Evolutionary conservation across 208 protist species (phyloP).

Genomic region (Acanthamoeba rhysodes): DNA sequence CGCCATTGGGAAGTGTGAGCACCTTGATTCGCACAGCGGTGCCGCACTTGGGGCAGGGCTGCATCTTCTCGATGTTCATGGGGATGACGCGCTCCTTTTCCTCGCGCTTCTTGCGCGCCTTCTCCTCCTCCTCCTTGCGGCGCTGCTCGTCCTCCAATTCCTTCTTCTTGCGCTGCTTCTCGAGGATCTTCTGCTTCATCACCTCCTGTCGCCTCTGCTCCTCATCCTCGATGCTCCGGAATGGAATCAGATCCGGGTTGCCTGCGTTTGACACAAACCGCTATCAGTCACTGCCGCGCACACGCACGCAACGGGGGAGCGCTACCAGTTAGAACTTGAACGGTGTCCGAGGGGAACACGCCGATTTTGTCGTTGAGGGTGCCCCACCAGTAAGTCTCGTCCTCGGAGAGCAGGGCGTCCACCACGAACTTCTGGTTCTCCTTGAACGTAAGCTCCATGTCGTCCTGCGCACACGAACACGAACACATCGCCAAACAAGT

Average conservation of each 20-base stretch:
- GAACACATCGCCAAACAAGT: too few species aligned
- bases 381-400: constrained; percentile 38
- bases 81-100: constrained; percentile 3
- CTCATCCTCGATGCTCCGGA: constrained; percentile 21
- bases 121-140: constrained; percentile 22
- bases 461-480: background rate
- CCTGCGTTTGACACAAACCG: background rate
- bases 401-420: constrained; percentile 11
- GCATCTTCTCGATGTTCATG: constrained; percentile 3
- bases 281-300: background rate
- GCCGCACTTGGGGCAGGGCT: constrained; percentile 10
- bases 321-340: background rate
- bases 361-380: background rate
- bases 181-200: constrained; percentile 22
- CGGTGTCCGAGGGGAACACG: background rate
- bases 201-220: constrained; percentile 40
- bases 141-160: background rate
- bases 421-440: constrained; percentile 17
- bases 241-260: constrained; percentile 25
- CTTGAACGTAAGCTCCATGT: constrained; percentile 34
- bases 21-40: background rate
- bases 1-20: background rate
- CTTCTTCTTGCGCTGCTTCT: constrained; percentile 29
- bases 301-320: background rate
- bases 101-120: constrained; percentile 32